Evolutionary conservation across 805 yeast species (phyloP).

Genomic region (Barnettozyma pratensis): DNA sequence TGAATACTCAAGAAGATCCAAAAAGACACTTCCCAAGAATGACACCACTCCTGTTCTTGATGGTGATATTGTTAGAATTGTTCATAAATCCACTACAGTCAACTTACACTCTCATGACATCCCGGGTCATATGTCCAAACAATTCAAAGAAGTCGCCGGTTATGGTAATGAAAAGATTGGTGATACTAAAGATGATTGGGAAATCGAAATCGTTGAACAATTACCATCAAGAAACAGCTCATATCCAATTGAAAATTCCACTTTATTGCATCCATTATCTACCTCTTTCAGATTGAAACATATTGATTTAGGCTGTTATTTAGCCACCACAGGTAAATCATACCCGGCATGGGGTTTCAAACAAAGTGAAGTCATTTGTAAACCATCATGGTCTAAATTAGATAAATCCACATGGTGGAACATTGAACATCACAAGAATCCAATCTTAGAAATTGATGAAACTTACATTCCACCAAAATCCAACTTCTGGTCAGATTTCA

Average conservation of each 20-base stretch:
- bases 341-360: constrained; percentile 83
- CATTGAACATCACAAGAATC: constrained; percentile 65
- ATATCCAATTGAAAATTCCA: constrained; percentile 44
- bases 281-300: constrained; percentile 67
- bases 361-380: constrained; percentile 78
- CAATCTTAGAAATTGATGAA: constrained; percentile 48
- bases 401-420: constrained; percentile 91
- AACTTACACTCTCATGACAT: constrained; percentile 72
- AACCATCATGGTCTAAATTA: constrained; percentile 44
- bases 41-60: constrained; percentile 34
- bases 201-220: constrained; percentile 74
- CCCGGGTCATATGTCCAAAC: constrained; percentile 59
- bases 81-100: constrained; percentile 56
- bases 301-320: constrained; percentile 62
- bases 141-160: constrained; percentile 80
- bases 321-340: constrained; percentile 65
- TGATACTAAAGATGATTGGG: constrained; percentile 87
- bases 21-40: constrained; percentile 25
- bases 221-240: constrained; percentile 26
- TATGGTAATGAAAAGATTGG: constrained; percentile 71
- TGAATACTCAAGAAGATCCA: constrained; percentile 47
- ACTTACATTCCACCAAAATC: constrained; percentile 57
- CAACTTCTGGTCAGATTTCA: constrained; percentile 66
- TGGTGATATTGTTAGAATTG: constrained; percentile 57
- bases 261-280: constrained; percentile 66